phyloP scores from a whole-genome alignment of 495 filamentous ascomycete genomes.

The Penicillium cataractarum region DNA sequence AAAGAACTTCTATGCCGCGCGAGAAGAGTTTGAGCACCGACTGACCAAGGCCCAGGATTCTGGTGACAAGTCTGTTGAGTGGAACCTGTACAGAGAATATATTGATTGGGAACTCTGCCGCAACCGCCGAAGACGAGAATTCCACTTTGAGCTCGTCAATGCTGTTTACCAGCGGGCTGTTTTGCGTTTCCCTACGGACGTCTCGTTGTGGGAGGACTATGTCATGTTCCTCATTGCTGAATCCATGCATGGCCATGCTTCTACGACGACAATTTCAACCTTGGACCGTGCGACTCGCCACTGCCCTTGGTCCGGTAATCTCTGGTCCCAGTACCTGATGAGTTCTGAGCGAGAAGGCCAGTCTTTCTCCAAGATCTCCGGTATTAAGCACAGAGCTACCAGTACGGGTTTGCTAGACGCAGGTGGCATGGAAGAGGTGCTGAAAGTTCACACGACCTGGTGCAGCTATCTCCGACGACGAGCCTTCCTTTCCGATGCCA shows the following conservation, averaged over 20 bases:
- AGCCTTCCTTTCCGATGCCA: conserved; percentile 74
- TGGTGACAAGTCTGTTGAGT: conserved; percentile 60
- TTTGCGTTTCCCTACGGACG: conserved; percentile 69
- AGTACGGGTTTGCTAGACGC: conserved; percentile 75
- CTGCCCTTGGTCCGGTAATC: conserved; percentile 86
- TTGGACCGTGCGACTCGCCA: conserved; percentile 80
- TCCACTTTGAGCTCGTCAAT: conserved; percentile 65
- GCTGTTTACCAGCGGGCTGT: conserved; percentile 77
- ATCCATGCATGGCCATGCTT: conserved; percentile 38
- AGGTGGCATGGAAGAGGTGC: conserved; percentile 77
- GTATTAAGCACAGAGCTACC: conserved; percentile 90
- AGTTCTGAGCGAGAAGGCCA: conserved; percentile 75
- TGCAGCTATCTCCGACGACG: conserved; percentile 85
- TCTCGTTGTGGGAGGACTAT: conserved; percentile 78
- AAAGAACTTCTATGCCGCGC: conserved; percentile 66
- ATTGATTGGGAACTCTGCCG: conserved; percentile 78
- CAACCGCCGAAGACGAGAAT: conserved; percentile 55
- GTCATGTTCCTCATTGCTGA: conserved; percentile 68
- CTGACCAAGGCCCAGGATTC: conserved; percentile 62
- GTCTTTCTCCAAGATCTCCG: conserved; percentile 76
- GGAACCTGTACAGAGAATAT: conserved; percentile 69
- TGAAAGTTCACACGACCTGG: conserved; percentile 91
- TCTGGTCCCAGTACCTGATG: conserved; percentile 90
- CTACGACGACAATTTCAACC: conserved; percentile 51
- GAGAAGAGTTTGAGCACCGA: conserved; percentile 73